Base-by-base conservation (phyloP, 2,329 filamentous ascomycete genomes). In the Periconia macrospinosa region DNA sequence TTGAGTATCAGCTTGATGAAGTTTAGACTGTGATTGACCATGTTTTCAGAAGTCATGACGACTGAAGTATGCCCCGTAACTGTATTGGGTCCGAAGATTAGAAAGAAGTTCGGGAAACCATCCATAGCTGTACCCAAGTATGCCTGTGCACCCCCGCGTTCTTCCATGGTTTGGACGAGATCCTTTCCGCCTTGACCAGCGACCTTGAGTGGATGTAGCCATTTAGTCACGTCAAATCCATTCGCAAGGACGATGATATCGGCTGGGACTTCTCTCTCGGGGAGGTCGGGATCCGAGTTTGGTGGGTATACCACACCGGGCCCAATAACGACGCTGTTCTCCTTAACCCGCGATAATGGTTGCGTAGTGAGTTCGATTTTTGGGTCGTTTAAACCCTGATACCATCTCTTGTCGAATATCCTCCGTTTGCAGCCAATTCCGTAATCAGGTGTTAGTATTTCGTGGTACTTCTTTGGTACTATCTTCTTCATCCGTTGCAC, bases 1-100 rank as follows among this genome's bases (percentile, higher is more conserved):
- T 78, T 97, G 91, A 56, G 92, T 17, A 86, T 74, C 2, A 81
- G 80, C 60, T 78, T 79, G 58, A 88, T 80, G 57, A 88, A 78
- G 0, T 83, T 82, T 10, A 88, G 65, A 0, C 81, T 78, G 65
- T 83, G 86, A 55, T 85, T 83, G 58, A 86, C 75, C 63, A 80
- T 80, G 64, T 87, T 87, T 60, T 88, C 86, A 3, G 77, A 76
- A 0, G 84, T 81, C 62, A 87, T 77, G 44, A 87, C 79, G 10
- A 85, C 81, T 13, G 80, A 83, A 0, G 78, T 82, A 66, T 89
- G 85, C 0, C 86, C 86, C 0, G 85, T 88, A 0, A 76, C 77
- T 0, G 83, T 81, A 63, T 89, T 89, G 0, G 86, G 86, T 0
- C 86, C 85, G 41, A 86, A 79, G 0, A 87, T 70, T 52, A 86